phyloP scores from a whole-genome alignment of 306 rosid genomes.

The Argentina anserina region DNA sequence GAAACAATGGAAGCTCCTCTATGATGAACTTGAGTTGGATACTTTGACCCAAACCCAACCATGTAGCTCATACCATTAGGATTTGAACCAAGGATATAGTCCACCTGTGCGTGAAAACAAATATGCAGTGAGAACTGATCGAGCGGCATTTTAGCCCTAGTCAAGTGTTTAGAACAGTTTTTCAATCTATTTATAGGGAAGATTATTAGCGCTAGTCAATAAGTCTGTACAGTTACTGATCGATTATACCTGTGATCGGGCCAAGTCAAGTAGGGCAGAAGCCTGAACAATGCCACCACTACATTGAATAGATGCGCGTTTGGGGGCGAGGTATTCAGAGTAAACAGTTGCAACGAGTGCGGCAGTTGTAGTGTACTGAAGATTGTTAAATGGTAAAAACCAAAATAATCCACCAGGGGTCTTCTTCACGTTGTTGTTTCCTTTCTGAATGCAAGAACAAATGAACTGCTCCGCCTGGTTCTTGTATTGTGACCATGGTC shows the following conservation, averaged over 20 bases:
- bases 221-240: too few relatives aligned
- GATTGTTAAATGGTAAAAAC: slow-evolving; percentile 48
- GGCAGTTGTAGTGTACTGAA: slow-evolving; percentile 53
- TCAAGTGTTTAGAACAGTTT: too few relatives aligned
- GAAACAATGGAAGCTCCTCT: slow-evolving; percentile 70
- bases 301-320: slow-evolving; percentile 23
- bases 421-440: slow-evolving; percentile 28
- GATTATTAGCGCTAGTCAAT: too few relatives aligned
- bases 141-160: too few relatives aligned
- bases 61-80: slow-evolving; percentile 53
- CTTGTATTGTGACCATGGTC: slow-evolving; percentile 40
- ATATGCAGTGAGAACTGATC: too few relatives aligned
- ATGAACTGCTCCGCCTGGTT: slow-evolving; percentile 47
- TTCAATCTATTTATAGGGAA: too few relatives aligned
- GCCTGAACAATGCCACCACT: slow-evolving; percentile 24
- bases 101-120: slow-evolving; percentile 31
- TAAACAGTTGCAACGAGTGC: slow-evolving; percentile 38
- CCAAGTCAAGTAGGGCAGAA: slow-evolving; percentile 31
- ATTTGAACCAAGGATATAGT: slow-evolving; percentile 59
- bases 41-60: slow-evolving; percentile 58
- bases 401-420: slow-evolving; percentile 46
- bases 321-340: slow-evolving; percentile 37
- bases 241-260: slow-evolving; percentile 49
- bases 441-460: slow-evolving; percentile 50
- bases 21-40: slow-evolving; percentile 48